phyloP scores from a whole-genome alignment of 148 eudicot genomes.

The Persicaria maculosa region DNA sequence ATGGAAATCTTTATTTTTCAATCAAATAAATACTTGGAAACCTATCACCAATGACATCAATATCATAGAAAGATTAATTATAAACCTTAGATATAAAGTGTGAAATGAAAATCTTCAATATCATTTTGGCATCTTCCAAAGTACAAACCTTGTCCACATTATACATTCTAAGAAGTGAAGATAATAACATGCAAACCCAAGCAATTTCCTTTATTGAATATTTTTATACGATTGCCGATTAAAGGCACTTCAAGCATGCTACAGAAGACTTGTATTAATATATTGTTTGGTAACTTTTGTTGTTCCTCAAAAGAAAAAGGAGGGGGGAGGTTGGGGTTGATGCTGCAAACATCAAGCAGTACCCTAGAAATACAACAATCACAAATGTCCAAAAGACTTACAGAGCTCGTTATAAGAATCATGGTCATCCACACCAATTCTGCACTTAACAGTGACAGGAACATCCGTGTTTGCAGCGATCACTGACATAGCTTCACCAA shows the following conservation, averaged over 20 bases:
- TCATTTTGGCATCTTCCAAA: background rate
- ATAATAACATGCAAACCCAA: background rate
- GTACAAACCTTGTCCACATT: background rate
- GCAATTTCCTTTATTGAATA: background rate
- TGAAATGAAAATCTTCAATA: background rate
- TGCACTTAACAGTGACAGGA: conserved; percentile 93
- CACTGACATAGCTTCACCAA: conserved; percentile 91
- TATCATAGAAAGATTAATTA: background rate
- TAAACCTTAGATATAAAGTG: background rate
- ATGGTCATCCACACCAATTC: conserved; percentile 89
- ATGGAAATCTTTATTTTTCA: conserved; percentile 3
- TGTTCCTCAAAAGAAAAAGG: no score
- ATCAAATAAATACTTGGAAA: background rate
- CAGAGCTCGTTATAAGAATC: conserved; percentile 96
- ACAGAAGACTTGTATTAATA: background rate
- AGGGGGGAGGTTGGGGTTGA: background rate
- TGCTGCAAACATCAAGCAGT: background rate
- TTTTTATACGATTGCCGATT: background rate
- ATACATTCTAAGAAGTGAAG: background rate
- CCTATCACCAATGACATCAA: background rate
- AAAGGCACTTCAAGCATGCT: background rate
- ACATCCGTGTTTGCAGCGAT: conserved; percentile 83
- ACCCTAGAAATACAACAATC: background rate
- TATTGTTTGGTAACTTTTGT: no score
- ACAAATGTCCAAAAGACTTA: conserved; percentile 32